phyloP scores from a whole-genome alignment of 2,329 filamentous ascomycete genomes.

The Neonectria ditissima region DNA sequence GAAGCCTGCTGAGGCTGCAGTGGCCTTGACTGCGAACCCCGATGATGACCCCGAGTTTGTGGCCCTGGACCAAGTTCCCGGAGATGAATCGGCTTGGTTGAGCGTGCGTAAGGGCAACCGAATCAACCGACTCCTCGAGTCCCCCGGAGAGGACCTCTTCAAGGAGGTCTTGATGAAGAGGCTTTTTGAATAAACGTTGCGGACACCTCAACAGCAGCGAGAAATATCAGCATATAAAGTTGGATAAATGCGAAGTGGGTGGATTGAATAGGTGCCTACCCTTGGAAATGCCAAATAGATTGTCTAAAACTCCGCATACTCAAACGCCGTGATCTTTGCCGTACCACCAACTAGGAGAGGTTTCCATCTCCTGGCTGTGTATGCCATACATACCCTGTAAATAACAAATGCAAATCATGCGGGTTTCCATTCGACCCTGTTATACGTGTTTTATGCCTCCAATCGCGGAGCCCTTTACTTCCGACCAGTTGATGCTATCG shows the following conservation, averaged over 20 bases:
- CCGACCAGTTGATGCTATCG: slow-evolving; percentile 89
- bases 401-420: slow-evolving; percentile 26
- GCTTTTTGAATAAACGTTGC: slow-evolving; percentile 64
- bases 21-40: slow-evolving; percentile 56
- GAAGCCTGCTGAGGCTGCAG: slow-evolving; percentile 60
- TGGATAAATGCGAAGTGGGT: slow-evolving; percentile 27
- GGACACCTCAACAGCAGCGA: neutral
- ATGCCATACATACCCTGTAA: slow-evolving; percentile 39
- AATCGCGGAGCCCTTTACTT: slow-evolving; percentile 87
- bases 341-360: slow-evolving; percentile 29
- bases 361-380: slow-evolving; percentile 23
- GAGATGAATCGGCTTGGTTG: slow-evolving; percentile 83
- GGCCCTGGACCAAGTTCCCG: slow-evolving; percentile 65
- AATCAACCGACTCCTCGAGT: slow-evolving; percentile 77
- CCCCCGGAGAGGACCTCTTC: slow-evolving; percentile 77
- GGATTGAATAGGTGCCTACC: slow-evolving; percentile 31
- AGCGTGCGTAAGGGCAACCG: slow-evolving; percentile 81
- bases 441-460: slow-evolving; percentile 83
- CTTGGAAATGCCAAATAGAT: slow-evolving; percentile 39
- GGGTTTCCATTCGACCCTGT: slow-evolving; percentile 13
- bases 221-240: slow-evolving; percentile 32
- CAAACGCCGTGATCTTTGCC: slow-evolving; percentile 42
- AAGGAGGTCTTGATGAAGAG: slow-evolving; percentile 73
- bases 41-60: slow-evolving; percentile 55
- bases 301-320: slow-evolving; percentile 45